Base-by-base conservation (phyloP, 2,329 filamentous ascomycete species). In the Fusarium heterosporum region DNA sequence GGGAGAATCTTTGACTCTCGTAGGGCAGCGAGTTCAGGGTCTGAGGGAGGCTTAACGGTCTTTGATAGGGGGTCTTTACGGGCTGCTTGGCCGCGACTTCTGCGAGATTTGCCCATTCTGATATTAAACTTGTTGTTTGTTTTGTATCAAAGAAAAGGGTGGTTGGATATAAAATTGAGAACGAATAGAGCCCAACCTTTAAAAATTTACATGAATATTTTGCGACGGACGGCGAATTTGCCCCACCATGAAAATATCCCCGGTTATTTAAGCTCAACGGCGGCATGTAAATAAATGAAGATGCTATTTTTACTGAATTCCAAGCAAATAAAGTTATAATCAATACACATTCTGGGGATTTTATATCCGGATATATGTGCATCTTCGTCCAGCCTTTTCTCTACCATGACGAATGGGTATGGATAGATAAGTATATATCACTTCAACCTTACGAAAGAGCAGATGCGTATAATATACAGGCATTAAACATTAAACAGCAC, bases 1-100 rank as follows among this genome's bases (percentile, higher is more conserved):
- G 89, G 89, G 34, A 90, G 77, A 72, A 91, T 88, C 75, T 85
- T 86, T 77, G 83, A 80, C 63, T 90, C 87, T 32, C 89, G 83
- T 41, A 91, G 82, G 13, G 87, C 86, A 22, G 85, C 84, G 54
- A 90, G 83, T 73, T 89, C 86, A 8, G 88, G 87, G 72, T 90
- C 88, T 3, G 87, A 79, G 6, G 86, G 87, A 19, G 85, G 85
- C 72, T 89, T 90, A 74, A 86, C 78, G 19, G 83, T 75, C 74
- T 88, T 89, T 56, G 82, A 78, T 50, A 88, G 81, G 60, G 87
- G 87, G 72, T 88, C 83, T 55, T 82, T 77, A 52, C 86, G 84
- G 46, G 77, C 77, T 34, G 78, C 78, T 66, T 81, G 83, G 64
- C 77, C 81, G 64, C 84, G 80, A 73, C 82, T 85, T 59, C 84